Base-by-base conservation (phyloP, 2,329 filamentous ascomycete species). In the Phialophora macrospora region DNA sequence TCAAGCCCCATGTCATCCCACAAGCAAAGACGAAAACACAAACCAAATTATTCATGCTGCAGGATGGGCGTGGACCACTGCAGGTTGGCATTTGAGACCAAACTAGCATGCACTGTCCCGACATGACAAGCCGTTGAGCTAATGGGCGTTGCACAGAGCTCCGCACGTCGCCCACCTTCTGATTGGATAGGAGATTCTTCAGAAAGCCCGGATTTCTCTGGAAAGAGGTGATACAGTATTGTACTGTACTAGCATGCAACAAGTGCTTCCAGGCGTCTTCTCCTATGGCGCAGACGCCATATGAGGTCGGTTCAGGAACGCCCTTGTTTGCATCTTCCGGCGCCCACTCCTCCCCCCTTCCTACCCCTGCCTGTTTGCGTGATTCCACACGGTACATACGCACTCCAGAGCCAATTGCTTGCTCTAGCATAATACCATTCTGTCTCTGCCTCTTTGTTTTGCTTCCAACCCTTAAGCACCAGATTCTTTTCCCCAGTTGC, bases 321-420 rank as follows among this genome's bases (percentile, higher is more conserved):
- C n/a, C 67, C 68, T 52, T 72, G 70, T 71, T 72, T 72, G 71
- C 66, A 64, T 66, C 48, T 51, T 32, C 58, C 58, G 57, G 30
- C 28, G 30, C 46, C 61, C 62, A 54, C 26, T 55, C 55, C 32
- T 38, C 41, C 30, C 34, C 63, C 62, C 51, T 55, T 65, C 20
- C 61, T 56, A 62, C 55, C 66, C 61, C 63, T 67, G 70, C 65
- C 68, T 72, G 71, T 72, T 72, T 72, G 71, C 68, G 68, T 69
- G 62, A 65, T 52, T 63, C 48, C 55, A 49, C 60, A 24, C 28
- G 48, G 24, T 51, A 28, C 46, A 55, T 38, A 62, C 60, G 54
- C 66, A 57, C 49, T 49, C 57, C 48, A 62, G 44, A 55, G 46
- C 56, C 38, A 56, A 22, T 58, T 68, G 60, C 56, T 62, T 62